Evolutionary conservation across 2,329 filamentous ascomycete species (phyloP), one percentile per base, ranked within the genome.

Genomic region (Aspergillus novoparasiticus): DNA sequence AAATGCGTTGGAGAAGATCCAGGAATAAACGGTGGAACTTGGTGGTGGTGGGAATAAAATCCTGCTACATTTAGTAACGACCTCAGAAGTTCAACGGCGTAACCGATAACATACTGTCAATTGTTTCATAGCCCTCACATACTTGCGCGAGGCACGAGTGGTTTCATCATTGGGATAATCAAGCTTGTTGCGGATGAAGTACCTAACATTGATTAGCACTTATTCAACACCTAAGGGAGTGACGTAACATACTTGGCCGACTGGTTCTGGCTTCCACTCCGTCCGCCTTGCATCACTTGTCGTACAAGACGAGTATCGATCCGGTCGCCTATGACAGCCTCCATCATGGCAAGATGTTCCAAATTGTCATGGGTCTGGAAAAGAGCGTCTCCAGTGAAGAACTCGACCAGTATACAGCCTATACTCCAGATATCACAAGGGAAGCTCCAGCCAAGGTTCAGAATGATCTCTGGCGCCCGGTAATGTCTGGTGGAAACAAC

Each of bases 361-460:
- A 88, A 82, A 66, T 89, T 89, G 75, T 90, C 87, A 72, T 89
- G 87, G 0, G 87, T 89, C 72, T 90, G 87, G 78, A 90, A 90
- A 3, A 90, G 79, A 50, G 87, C 87, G 74, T 90, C 87, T 11
- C 87, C 87, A 0, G 87, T 90, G 78, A 87, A 89, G 73, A 89
- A 90, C 67, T 90, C 87, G 36, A 90, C 87, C 12, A 90, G 77
- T 60, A 90, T 90, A 68, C 87, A 90, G 26, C 87, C 87, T 60
- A 90, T 89, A 73, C 87, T 89, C 87, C 87, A 90, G 59, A 90
- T 87, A 69, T 90, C 87, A 71, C 88, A 89, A 12, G 87, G 86
- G 71, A 87, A 89, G 68, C 86, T 89, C 87, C 87, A 90, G 21
- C 87, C 87, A 28, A 89, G 81, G 61, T 89, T 88, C 39, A 90